Evolutionary conservation across 2,329 filamentous ascomycete genomes (phyloP).

Genomic region (Nemania diffusa): DNA sequence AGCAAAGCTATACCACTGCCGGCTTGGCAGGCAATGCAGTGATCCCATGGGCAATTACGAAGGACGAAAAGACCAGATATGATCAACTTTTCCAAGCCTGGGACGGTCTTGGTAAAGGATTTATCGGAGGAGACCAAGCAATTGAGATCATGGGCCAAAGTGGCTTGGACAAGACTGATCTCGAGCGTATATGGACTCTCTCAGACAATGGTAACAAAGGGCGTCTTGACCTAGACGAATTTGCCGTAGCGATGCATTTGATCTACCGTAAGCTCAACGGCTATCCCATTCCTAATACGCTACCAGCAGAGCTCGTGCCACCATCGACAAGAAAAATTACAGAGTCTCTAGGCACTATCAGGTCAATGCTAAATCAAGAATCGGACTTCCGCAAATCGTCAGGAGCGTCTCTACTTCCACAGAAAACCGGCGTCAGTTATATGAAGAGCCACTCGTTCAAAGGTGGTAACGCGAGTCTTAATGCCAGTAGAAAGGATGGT

Average conservation of each 20-base stretch:
- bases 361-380: slow-evolving; percentile 87
- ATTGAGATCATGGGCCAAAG: slow-evolving; percentile 98
- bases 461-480: slow-evolving; percentile 66
- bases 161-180: slow-evolving; percentile 87
- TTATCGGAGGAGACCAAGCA: slow-evolving; percentile 88
- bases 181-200: slow-evolving; percentile 94
- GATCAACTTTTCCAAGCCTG: slow-evolving; percentile 94
- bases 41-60: slow-evolving; percentile 98
- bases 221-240: slow-evolving; percentile 93
- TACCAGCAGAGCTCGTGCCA: slow-evolving; percentile 92
- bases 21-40: slow-evolving; percentile 93
- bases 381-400: slow-evolving; percentile 89
- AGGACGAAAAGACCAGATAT: slow-evolving; percentile 97
- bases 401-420: slow-evolving; percentile 88
- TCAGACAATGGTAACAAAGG: slow-evolving; percentile 95
- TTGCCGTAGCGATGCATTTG: slow-evolving; percentile 98
- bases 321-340: slow-evolving; percentile 94
- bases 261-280: slow-evolving; percentile 98
- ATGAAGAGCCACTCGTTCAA: slow-evolving; percentile 95
- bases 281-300: slow-evolving; percentile 86
- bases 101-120: slow-evolving; percentile 94
- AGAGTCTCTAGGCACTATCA: slow-evolving; percentile 92
- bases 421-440: slow-evolving; percentile 98
- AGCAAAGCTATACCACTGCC: slow-evolving; percentile 81
- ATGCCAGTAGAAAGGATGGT: slow-evolving; percentile 83